Conservation (phyloP, 768 basidiomycete species). For the Mrakia gelida region DNA sequence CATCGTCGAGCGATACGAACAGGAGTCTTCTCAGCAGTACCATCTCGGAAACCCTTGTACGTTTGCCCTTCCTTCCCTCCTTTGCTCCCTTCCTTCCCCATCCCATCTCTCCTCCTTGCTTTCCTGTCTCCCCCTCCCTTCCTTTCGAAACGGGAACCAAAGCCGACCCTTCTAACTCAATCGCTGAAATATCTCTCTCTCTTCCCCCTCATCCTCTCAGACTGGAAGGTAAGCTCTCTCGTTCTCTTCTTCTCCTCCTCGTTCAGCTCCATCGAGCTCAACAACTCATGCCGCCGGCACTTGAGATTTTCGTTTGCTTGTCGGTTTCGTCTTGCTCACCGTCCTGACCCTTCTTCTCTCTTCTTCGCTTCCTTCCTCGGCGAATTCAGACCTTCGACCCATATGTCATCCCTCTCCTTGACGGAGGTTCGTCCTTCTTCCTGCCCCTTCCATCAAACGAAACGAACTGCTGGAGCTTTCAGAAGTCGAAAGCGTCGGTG, state of each 20-base stretch:
- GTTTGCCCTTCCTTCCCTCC: slow-evolving; percentile 21
- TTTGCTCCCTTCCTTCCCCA: not conserved
- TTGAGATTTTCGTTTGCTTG: not conserved
- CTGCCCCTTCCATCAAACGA: not conserved
- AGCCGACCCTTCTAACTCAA: not conserved
- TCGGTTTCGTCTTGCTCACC: slow-evolving; percentile 12
- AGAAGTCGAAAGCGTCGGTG: not conserved
- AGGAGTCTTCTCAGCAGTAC: slow-evolving; percentile 45
- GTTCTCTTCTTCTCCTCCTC: not conserved
- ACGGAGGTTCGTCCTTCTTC: slow-evolving; percentile 28
- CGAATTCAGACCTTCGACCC: slow-evolving; percentile 37
- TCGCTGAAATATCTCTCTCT: not conserved
- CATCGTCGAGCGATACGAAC: slow-evolving; percentile 42
- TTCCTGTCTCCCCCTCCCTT: too few species aligned
- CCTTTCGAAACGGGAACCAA: not conserved
- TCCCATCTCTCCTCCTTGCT: slow-evolving; percentile 16
- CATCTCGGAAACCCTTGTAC: slow-evolving; percentile 43
- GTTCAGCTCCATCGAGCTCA: not conserved
- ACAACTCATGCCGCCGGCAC: slow-evolving; percentile 1
- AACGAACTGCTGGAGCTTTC: too few species aligned
- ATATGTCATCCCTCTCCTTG: slow-evolving; percentile 44
- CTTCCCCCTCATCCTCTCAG: not conserved
- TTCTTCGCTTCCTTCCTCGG: not conserved
- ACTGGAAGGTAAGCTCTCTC: slow-evolving; percentile 39
- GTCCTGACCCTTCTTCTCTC: not conserved